Evolutionary conservation across 2,329 filamentous ascomycete genomes (phyloP), one percentile per base, ranked within the genome.

Genomic region (Pyricularia grisea): DNA sequence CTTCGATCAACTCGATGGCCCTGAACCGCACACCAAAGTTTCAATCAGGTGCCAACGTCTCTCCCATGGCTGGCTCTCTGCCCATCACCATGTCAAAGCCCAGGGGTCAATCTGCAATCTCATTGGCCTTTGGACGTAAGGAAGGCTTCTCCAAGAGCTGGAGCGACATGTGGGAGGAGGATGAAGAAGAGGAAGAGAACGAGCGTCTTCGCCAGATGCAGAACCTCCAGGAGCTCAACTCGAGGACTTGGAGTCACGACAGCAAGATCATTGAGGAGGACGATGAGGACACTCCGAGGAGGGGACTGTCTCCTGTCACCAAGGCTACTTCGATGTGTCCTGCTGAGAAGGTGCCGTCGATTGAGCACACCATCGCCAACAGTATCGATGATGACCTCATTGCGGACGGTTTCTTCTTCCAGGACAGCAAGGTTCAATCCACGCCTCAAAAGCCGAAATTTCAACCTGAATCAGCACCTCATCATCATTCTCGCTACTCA

Each of bases 101-200:
- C 0, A 87, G 87, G 73, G 84, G 88, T 71, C 85, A 87, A 60
- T 82, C 87, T 68, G 89, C 92, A 71, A 90, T 94, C 84, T 89
- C 92, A 4, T 87, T 90, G 76, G 87, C 94, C 67, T 94, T 97
- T 77, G 92, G 92, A 75, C 88, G 91, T 77, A 87, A 88, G 71
- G 91, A 94, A 65, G 83, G 86, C 66, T 92, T 96, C 66, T 97
- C 95, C 69, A 98, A 98, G 90, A 98, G 95, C 83, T 99, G 95
- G 95, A 97, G 94, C 76, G 95, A 99, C 78, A 88, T 98, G 78
- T 97, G 93, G 90, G 94, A 98, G 70, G 94, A 98, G 78, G 94
- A 98, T 68, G 82, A 84, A 65, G 93, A 95, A 75, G 88, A 91
- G 71, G 87, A 92, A 73, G 83, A 85, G 50, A 86, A 90, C 74